Percentiles rank a stretch among this genome's conserved stretches.
Evolutionary conservation across 768 basidiomycete genomes (phyloP).

Genomic region (Xerocomus potaroensis): DNA sequence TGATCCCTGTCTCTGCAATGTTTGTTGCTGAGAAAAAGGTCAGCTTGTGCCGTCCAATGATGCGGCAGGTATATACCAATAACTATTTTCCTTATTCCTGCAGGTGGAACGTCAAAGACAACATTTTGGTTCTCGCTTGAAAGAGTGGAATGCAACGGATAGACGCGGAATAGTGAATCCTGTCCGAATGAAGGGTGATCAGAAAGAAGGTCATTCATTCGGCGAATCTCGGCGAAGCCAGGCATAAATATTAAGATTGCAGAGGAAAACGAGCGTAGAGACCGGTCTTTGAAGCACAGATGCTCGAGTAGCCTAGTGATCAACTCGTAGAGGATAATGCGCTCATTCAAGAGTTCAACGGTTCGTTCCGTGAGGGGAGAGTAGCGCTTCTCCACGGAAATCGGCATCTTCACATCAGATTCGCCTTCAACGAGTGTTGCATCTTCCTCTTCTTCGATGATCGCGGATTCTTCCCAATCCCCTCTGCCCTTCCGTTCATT

Average conservation of each 20-base stretch:
- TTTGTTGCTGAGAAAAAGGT: no score
- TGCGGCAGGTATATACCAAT: slow-evolving; percentile 54
- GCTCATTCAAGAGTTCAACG: slow-evolving; percentile 82
- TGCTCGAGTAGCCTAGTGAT: slow-evolving; percentile 79
- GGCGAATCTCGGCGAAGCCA: slow-evolving; percentile 89
- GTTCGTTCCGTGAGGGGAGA: slow-evolving; percentile 70
- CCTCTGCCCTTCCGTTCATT: slow-evolving; percentile 54
- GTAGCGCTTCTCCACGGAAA: slow-evolving; percentile 75
- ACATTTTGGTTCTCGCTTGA: slow-evolving; percentile 88
- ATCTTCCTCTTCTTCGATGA: slow-evolving; percentile 63
- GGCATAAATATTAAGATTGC: slow-evolving; percentile 94
- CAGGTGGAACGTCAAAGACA: slow-evolving; percentile 85
- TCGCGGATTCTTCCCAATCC: slow-evolving; percentile 79
- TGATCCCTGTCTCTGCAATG: no score
- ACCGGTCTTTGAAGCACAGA: slow-evolving; percentile 66
- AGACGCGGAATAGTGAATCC: slow-evolving; percentile 61
- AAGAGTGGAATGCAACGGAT: slow-evolving; percentile 88
- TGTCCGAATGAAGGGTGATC: slow-evolving; percentile 73
- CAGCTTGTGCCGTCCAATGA: neutral
- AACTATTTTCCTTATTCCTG: slow-evolving; percentile 86
- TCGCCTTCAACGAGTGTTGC: slow-evolving; percentile 31
- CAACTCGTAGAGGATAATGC: slow-evolving; percentile 87
- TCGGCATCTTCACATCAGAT: slow-evolving; percentile 20
- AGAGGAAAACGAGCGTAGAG: slow-evolving; percentile 55
- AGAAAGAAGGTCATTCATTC: slow-evolving; percentile 73